Evolutionary conservation across 2,329 filamentous ascomycete genomes (phyloP).

Genomic region (Phaeosphaeriaceae sp.): DNA sequence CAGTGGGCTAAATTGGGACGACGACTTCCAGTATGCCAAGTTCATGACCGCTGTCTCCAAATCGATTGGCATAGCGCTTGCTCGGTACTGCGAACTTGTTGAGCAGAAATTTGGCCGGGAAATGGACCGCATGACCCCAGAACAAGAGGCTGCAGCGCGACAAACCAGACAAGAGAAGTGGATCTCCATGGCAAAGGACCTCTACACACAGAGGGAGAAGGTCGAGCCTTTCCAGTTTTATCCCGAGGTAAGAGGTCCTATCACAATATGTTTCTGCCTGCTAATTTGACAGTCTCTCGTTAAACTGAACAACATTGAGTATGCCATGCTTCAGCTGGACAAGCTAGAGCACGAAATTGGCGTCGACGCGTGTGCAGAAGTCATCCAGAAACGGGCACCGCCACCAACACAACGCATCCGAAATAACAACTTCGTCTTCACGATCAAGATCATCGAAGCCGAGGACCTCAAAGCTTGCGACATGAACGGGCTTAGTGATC

Average conservation of each 20-base stretch:
- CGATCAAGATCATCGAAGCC: conserved; percentile 97
- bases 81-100: conserved; percentile 88
- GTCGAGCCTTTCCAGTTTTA: conserved; percentile 97
- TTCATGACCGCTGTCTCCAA: conserved; percentile 96
- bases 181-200: conserved; percentile 91
- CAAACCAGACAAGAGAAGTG: conserved; percentile 91
- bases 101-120: conserved; percentile 86
- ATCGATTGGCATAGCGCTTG: conserved; percentile 81
- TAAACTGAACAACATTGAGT: conserved; percentile 97
- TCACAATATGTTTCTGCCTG: background rate
- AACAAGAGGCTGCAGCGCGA: conserved; percentile 79
- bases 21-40: conserved; percentile 90
- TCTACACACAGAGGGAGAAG: conserved; percentile 90
- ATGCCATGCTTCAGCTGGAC: conserved; percentile 89
- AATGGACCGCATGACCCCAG: conserved; percentile 90
- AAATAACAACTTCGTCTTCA: conserved; percentile 93
- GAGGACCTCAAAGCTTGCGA: conserved; percentile 99
- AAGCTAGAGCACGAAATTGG: conserved; percentile 89
- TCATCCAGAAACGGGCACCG: conserved; percentile 78
- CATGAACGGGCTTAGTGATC: conserved; percentile 90
- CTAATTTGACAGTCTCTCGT: conserved; percentile 76
- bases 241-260: conserved; percentile 71
- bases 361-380: conserved; percentile 85
- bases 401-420: conserved; percentile 72
- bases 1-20: conserved; percentile 86